These are phyloP conservation scores for Sarocladium brachiariae DNA, from an alignment of 2,329 filamentous ascomycete genomes.

Conservation along the genomic window DNA sequence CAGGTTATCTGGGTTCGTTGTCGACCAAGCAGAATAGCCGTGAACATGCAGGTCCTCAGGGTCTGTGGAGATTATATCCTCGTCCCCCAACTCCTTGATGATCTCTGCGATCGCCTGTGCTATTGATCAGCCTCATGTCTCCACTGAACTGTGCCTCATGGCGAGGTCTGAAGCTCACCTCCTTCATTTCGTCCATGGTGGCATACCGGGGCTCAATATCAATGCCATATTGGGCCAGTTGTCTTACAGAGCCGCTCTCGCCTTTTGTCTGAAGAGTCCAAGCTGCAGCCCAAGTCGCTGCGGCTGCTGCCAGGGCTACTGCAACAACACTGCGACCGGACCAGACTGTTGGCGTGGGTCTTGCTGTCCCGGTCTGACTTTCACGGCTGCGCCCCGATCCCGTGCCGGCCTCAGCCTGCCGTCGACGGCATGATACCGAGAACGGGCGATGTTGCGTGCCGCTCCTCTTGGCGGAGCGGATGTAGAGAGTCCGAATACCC, in stretches of 20 bases:
- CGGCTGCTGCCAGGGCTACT: constrained; percentile 6
- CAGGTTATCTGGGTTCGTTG: constrained; percentile 50
- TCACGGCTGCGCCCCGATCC: neutral
- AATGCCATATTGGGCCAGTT: constrained; percentile 14
- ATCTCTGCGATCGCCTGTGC: constrained; percentile 47
- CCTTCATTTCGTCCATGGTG: constrained; percentile 26
- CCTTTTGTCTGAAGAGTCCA: neutral
- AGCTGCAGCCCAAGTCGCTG: neutral
- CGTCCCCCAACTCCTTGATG: constrained; percentile 36
- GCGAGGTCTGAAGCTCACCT: constrained; percentile 13
- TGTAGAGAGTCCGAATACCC: neutral
- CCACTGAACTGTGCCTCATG: neutral
- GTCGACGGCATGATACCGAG: constrained; percentile 5
- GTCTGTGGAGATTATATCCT: constrained; percentile 56
- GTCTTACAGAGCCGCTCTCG: neutral
- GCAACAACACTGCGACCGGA: constrained; percentile 10
- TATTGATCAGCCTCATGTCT: too few relatives aligned
- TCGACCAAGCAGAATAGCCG: constrained; percentile 63
- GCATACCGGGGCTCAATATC: constrained; percentile 26
- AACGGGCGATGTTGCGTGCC: neutral
- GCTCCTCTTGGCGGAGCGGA: neutral
- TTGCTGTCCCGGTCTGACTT: neutral
- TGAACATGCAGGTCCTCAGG: constrained; percentile 54
- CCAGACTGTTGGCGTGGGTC: constrained; percentile 1
- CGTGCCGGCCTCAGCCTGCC: neutral